Evolutionary conservation across 2,329 filamentous ascomycete species (phyloP), one percentile per base, ranked within the genome.

Genomic region (Mycosphaerelloides madeirae): DNA sequence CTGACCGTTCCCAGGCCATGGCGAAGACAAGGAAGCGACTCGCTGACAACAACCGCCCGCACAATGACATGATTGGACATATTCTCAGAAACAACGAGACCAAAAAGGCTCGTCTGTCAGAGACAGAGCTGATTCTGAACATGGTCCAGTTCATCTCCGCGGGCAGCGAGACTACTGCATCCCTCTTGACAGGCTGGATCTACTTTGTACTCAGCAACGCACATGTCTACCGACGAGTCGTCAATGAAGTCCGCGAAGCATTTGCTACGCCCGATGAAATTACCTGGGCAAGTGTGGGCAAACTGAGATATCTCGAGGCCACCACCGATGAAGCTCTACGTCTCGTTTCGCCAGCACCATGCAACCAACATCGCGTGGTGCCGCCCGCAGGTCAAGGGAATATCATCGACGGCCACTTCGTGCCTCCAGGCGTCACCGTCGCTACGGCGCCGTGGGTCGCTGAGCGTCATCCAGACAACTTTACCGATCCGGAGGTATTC

Each of bases 401-500:
- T 12, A 29, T 31, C 4, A 44, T 44, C 29, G 42, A 44, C 20
- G 42, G 42, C 6, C 29, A 44, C 29, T 44, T 32, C 35, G 35
- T 38, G 4, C 35, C 42, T 6, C 18, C 34, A 19, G 42, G 35
- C 6, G 35, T 29, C 3, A 39, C 42, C n/a, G 35, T 44, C 20
- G 35, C 19, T n/a, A 33, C 32, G 11, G 42, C 42, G 3, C 28
- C 42, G 9, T 39, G 42, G 35, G 35, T 37, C 19, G 42, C 42
- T 1, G 35, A 28, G 22, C 41, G 41, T 3, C 34, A 46, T 48
- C 49, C 49, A 31, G 38, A 48, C 6, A 43, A 53, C 35, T 56
- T 53, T 45, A 49, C 40, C n/a, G 44, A 54, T 15, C 48, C 59
- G 3, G 46, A 54, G 19, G 44, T 43, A 11, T 62, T 57, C 37